Percentiles rank a stretch among this genome's conserved stretches.
Conservation (phyloP, 2,329 filamentous ascomycete species). For the Aspergillus sp. region DNA sequence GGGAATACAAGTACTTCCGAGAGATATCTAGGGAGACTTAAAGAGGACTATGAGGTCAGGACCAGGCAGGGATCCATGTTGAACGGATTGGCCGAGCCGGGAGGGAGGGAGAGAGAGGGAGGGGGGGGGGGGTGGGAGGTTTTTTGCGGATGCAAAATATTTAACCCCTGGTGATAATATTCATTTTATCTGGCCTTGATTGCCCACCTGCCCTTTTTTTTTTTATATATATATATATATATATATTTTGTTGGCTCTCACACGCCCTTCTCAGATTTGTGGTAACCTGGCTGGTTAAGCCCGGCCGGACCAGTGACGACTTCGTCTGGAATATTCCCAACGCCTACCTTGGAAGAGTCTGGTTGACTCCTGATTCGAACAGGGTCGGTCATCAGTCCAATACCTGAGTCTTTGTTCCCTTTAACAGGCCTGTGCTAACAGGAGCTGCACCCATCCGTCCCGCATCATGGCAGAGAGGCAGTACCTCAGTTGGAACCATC, state of each 20-base stretch:
- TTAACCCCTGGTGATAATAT: conserved; percentile 39
- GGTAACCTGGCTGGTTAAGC: neutral
- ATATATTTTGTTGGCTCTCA: conserved; percentile 16
- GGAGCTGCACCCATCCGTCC: conserved; percentile 40
- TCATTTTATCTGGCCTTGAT: conserved; percentile 29
- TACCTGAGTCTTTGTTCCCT: conserved; percentile 26
- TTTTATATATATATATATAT: conserved; percentile 16
- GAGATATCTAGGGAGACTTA: conserved; percentile 20
- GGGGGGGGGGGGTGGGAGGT: too few species aligned
- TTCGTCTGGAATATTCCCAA: conserved; percentile 19
- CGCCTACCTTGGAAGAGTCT: neutral
- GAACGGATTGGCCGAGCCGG: conserved; percentile 27
- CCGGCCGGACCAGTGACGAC: conserved; percentile 15
- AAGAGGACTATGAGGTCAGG: conserved; percentile 21
- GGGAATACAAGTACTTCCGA: conserved; percentile 19
- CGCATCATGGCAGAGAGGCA: conserved; percentile 30
- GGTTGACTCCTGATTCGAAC: conserved; percentile 7
- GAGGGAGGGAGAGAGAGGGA: too few species aligned
- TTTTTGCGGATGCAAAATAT: conserved; percentile 37
- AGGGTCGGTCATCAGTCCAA: conserved; percentile 23
- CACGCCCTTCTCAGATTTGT: conserved; percentile 12
- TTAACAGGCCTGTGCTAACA: conserved; percentile 30
- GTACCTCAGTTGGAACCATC: conserved; percentile 21
- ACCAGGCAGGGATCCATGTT: conserved; percentile 23
- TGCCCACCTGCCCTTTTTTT: conserved; percentile 22